A percentile compares a stretch with the other conserved stretches of the same genome.
phyloP scores from a whole-genome alignment of 768 basidiomycete species.

The Pholiota molesta region DNA sequence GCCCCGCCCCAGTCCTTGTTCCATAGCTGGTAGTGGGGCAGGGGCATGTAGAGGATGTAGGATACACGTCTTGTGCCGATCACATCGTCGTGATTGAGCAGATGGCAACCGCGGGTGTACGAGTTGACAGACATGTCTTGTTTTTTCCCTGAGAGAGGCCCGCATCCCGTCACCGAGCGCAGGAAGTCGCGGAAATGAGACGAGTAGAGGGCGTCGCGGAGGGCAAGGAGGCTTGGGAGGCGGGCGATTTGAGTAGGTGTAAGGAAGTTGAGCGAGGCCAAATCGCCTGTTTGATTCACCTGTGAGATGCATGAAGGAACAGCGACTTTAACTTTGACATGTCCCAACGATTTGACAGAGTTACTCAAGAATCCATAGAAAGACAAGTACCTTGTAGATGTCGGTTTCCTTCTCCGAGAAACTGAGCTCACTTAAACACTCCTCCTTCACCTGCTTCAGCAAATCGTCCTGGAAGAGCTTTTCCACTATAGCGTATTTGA shows the following conservation, averaged over 20 bases:
- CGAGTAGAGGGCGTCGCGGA: slow-evolving; percentile 94
- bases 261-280: slow-evolving; percentile 90
- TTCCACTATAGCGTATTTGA: slow-evolving; percentile 81
- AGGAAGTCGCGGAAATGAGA: slow-evolving; percentile 79
- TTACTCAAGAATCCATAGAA: neutral
- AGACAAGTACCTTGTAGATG: slow-evolving; percentile 82
- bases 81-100: slow-evolving; percentile 98
- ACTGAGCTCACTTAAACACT: slow-evolving; percentile 75
- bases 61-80: slow-evolving; percentile 93
- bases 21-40: slow-evolving; percentile 76
- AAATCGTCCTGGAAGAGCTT: slow-evolving; percentile 85
- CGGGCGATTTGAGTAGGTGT: slow-evolving; percentile 74
- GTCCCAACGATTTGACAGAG: neutral
- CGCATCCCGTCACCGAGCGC: slow-evolving; percentile 87
- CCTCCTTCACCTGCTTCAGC: slow-evolving; percentile 79
- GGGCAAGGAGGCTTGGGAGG: slow-evolving; percentile 76
- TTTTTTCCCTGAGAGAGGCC: slow-evolving; percentile 86
- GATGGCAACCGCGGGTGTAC: slow-evolving; percentile 89
- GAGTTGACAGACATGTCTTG: slow-evolving; percentile 96
- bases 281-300: slow-evolving; percentile 97
- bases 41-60: slow-evolving; percentile 96
- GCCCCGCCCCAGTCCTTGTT: slow-evolving; percentile 91
- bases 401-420: slow-evolving; percentile 97
- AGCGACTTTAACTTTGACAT: neutral
- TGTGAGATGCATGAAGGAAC: slow-evolving; percentile 30